Evolutionary conservation across 139 green algal species (phyloP).

Genomic region (Trebouxia sp.): DNA sequence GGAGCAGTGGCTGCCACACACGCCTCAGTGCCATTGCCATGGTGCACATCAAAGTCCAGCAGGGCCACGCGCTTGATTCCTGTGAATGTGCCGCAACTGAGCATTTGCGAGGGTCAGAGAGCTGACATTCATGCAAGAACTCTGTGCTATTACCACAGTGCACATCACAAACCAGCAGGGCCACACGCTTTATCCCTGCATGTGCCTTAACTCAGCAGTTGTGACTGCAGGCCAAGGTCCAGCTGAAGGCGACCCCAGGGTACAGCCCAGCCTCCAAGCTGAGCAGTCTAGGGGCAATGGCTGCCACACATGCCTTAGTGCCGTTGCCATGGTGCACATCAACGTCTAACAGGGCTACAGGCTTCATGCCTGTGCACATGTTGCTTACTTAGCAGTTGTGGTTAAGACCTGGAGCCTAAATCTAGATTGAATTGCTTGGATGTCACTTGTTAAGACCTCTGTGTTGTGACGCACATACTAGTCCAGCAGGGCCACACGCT

Average conservation of each 20-base stretch:
- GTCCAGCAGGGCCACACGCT: too few relatives aligned
- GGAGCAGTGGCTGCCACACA: slow-evolving; percentile 55
- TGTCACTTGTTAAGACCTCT: neutral
- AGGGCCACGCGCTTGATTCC: slow-evolving; percentile 79
- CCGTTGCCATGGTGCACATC: slow-evolving; percentile 77
- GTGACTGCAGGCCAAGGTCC: too few relatives aligned
- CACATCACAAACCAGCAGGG: too few relatives aligned
- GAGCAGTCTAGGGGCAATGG: slow-evolving; percentile 40
- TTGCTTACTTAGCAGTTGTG: neutral
- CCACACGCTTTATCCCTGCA: too few relatives aligned
- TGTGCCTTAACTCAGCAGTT: too few relatives aligned
- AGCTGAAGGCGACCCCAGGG: too few relatives aligned
- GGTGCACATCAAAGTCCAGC: slow-evolving; percentile 82
- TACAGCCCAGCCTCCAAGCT: too few relatives aligned
- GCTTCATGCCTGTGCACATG: slow-evolving; percentile 65
- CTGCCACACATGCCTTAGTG: slow-evolving; percentile 67
- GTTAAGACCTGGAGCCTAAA: too few relatives aligned
- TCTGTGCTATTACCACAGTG: too few relatives aligned
- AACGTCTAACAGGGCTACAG: slow-evolving; percentile 91
- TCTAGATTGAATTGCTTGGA: too few relatives aligned
- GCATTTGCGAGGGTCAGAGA: neutral
- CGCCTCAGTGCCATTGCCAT: slow-evolving; percentile 83
- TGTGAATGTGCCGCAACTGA: too few relatives aligned
- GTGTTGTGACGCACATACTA: too few relatives aligned
- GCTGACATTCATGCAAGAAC: neutral